Evolutionary conservation across 495 filamentous ascomycete species (phyloP), one percentile per base, ranked within the genome.

Genomic region (Lasiosphaeriaceae sp.): DNA sequence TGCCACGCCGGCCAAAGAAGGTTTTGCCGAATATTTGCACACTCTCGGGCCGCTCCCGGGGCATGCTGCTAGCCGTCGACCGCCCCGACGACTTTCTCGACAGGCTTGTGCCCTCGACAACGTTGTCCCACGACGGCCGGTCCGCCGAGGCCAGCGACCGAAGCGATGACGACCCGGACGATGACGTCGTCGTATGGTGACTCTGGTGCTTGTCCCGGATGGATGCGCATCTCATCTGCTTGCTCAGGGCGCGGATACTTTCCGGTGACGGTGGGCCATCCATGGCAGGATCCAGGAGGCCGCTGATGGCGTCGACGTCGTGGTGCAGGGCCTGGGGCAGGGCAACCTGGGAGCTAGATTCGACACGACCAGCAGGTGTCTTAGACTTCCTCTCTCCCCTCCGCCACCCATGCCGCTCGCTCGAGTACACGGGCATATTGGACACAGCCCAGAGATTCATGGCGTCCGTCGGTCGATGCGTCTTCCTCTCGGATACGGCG

Each of bases 211-310:
- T 74, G 46, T 74, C 73, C 52, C 68, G 60, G 43, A 61, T 70
- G 29, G 77, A 78, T 6, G 72, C 68, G 50, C 73, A 71, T 65
- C 74, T 80, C 69, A 79, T 73, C 59, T 77, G 72, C 57, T 75
- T 74, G 58, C 69, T 79, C 29, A 81, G 69, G 23, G 75, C 73
- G 51, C 80, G 78, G 58, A 82, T 74, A 50, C 72, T 71, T 60
- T 80, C 76, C 50, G 80, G 78, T 6, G 80, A 82, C 14, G 80
- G 79, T 31, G 79, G 80, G 37, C 76, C 77, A 55, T 81, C 77
- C 45, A 82, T 67, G 14, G 79, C 71, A 26, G 79, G 78, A 39
- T 75, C 76, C 45, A 82, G 59, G 45, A 74, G 54, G 37, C 66
- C 67, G 59, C 58, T 61, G 22, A 74, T 60, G 64, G 58, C 54